A percentile compares a stretch with the other conserved stretches of the same genome.
Conservation (phyloP, 2,329 filamentous ascomycete genomes). For the Stagonosporopsis chrysanthemi region DNA sequence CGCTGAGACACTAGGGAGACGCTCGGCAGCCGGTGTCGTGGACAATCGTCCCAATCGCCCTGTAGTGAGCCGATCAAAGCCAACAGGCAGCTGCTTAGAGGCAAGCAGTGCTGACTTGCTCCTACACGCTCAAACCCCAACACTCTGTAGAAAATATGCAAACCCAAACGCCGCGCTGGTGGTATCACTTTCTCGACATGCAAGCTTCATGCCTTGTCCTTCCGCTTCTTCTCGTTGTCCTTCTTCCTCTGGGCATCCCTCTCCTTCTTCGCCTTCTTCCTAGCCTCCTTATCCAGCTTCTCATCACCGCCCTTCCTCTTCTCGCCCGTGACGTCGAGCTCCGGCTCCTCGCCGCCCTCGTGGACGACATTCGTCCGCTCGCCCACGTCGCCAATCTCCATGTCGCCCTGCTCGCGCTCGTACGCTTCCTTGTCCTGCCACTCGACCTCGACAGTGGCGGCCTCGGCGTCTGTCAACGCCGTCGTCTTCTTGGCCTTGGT, state of each 20-base stretch:
- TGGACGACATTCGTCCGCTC: slow-evolving; percentile 43
- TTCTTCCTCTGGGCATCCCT: slow-evolving; percentile 55
- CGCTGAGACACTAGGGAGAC: not conserved
- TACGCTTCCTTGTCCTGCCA: slow-evolving; percentile 56
- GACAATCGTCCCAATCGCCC: not conserved
- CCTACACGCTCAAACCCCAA: not conserved
- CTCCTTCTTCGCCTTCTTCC: slow-evolving; percentile 62
- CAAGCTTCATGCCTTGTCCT: slow-evolving; percentile 22
- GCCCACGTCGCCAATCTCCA: slow-evolving; percentile 53
- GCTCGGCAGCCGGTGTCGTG: not conserved
- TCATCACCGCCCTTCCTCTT: slow-evolving; percentile 59
- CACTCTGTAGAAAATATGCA: not conserved
- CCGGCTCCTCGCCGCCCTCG: slow-evolving; percentile 40
- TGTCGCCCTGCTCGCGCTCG: slow-evolving; percentile 50
- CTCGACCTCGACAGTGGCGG: slow-evolving; percentile 26
- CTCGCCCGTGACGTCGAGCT: slow-evolving; percentile 37
- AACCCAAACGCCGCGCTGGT: slow-evolving; percentile 16
- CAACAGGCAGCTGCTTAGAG: not conserved
- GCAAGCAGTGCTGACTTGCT: not conserved
- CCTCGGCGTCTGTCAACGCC: slow-evolving; percentile 4
- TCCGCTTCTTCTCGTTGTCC: slow-evolving; percentile 45
- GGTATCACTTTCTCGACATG: slow-evolving; percentile 5
- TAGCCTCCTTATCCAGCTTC: slow-evolving; percentile 55
- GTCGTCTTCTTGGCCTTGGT: slow-evolving; percentile 21
- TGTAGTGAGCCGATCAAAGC: not conserved